Percentiles rank a stretch among this genome's conserved stretches.
Conservation (phyloP, 768 basidiomycete genomes). For the Myochromella boudieri region DNA sequence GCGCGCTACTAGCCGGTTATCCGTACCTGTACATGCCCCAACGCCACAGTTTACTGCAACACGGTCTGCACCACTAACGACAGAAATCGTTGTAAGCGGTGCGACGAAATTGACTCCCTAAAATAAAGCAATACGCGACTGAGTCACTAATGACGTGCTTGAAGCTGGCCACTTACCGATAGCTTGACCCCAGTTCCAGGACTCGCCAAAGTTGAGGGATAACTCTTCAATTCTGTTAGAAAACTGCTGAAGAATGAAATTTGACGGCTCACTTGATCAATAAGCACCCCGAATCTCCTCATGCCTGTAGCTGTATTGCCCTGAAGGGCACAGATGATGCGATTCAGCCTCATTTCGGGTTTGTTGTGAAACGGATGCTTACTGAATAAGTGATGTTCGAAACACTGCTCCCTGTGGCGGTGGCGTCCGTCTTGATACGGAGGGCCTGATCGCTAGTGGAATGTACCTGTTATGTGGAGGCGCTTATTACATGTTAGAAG, state of each 20-base stretch:
- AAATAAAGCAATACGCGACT: neutral
- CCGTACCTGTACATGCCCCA: constrained; percentile 47
- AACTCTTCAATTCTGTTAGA: constrained; percentile 38
- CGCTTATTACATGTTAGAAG: neutral
- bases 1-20: neutral
- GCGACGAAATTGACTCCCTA: constrained; percentile 51
- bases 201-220: constrained; percentile 49
- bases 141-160: too few relatives aligned
- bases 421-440: constrained; percentile 57
- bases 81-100: constrained; percentile 39
- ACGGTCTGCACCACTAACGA: constrained; percentile 39
- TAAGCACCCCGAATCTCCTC: constrained; percentile 52
- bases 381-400: constrained; percentile 50
- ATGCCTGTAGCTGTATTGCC: constrained; percentile 54
- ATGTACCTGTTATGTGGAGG: neutral
- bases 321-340: constrained; percentile 21
- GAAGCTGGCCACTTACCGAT: constrained; percentile 39
- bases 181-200: constrained; percentile 59
- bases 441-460: constrained; percentile 51
- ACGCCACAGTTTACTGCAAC: constrained; percentile 59
- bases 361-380: constrained; percentile 16
- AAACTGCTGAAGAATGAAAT: neutral
- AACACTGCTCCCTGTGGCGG: constrained; percentile 47
- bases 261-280: constrained; percentile 47
- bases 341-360: neutral